phyloP scores from a whole-genome alignment of 352 stramenopile species.

The Phytopythium chamaehyphon region DNA sequence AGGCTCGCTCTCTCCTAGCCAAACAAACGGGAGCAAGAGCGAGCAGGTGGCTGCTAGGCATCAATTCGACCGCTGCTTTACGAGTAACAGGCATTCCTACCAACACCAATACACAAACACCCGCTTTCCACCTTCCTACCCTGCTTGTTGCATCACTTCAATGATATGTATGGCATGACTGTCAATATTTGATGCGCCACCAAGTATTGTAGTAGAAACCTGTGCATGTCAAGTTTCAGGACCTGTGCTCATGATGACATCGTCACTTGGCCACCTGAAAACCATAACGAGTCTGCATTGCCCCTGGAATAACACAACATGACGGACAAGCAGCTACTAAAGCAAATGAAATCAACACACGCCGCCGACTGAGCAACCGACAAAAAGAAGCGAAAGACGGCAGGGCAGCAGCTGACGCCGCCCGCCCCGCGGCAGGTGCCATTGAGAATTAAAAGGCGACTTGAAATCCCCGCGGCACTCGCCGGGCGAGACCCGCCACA shows the following conservation, averaged over 20 bases:
- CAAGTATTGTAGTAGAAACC: too few relatives aligned
- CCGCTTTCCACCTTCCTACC: not conserved
- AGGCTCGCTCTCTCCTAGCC: too few relatives aligned
- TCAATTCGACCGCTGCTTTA: not conserved
- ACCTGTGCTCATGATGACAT: too few relatives aligned
- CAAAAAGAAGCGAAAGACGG: constrained; percentile 6
- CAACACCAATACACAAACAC: constrained; percentile 6
- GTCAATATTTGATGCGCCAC: too few relatives aligned
- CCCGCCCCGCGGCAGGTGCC: constrained; percentile 5
- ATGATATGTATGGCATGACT: too few relatives aligned
- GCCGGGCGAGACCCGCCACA: not conserved
- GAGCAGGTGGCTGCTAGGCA: too few relatives aligned
- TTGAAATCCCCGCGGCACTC: constrained; percentile 1
- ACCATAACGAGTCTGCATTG: too few relatives aligned
- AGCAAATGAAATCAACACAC: not conserved
- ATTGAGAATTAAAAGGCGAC: constrained; percentile 1
- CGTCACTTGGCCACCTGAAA: too few relatives aligned
- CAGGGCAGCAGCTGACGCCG: constrained; percentile 3
- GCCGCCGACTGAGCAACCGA: not conserved
- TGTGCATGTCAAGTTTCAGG: too few relatives aligned
- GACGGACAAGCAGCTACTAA: not conserved
- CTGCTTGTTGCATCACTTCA: not conserved
- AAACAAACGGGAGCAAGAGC: too few relatives aligned
- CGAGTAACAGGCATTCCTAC: not conserved
- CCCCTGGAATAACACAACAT: too few relatives aligned